Conservation (phyloP, 192 early-diverging fungal species). For the Umbelopsis sp. region DNA sequence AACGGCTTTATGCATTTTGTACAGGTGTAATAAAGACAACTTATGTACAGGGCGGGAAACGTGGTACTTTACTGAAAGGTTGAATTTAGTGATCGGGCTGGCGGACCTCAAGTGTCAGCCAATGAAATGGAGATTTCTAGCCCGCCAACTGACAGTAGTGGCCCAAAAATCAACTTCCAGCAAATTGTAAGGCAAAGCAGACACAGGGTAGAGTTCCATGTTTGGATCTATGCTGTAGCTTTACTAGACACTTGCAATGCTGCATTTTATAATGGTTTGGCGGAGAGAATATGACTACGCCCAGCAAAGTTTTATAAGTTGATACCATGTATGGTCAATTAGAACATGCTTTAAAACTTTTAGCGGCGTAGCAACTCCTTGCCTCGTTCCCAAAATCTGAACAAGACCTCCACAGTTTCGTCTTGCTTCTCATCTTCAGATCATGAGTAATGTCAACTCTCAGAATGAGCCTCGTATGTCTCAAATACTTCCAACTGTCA, state of each 20-base stretch:
- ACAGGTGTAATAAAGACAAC: not conserved
- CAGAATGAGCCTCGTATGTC: constrained; percentile 45
- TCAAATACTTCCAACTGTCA: constrained; percentile 56
- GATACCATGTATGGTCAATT: constrained; percentile 3
- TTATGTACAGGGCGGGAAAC: not conserved
- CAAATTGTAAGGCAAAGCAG: not conserved
- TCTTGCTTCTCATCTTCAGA: constrained; percentile 8
- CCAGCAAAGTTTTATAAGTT: not conserved
- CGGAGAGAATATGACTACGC: not conserved
- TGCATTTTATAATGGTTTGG: not conserved
- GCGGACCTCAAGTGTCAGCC: constrained; percentile 1
- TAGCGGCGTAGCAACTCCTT: constrained; percentile 19
- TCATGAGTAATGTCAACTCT: constrained; percentile 14
- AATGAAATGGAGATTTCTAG: not conserved
- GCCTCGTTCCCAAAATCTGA: constrained; percentile 12
- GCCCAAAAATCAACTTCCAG: not conserved
- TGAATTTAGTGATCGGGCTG: not conserved
- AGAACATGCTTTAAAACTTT: constrained; percentile 11
- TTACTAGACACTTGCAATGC: not conserved
- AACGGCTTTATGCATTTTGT: constrained; percentile 69
- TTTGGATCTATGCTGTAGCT: not conserved
- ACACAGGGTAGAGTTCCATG: not conserved
- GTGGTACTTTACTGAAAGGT: not conserved
- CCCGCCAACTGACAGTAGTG: not conserved
- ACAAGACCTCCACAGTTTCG: not conserved